Base-by-base conservation (phyloP, 2,329 filamentous ascomycete species). In the Alternaria arbusti region DNA sequence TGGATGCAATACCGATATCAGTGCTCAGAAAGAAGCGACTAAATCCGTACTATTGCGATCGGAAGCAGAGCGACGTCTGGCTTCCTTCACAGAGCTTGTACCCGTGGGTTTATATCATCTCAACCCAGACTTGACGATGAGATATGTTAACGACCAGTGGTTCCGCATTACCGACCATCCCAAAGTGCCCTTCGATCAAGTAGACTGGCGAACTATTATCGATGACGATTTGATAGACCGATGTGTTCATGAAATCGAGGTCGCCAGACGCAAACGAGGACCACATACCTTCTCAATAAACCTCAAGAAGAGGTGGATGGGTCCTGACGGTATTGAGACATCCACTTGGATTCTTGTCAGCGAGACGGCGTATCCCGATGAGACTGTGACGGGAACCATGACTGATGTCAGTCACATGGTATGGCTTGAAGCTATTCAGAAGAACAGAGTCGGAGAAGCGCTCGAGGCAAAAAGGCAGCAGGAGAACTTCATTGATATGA, bases 341-440 rank as follows among this genome's bases (percentile, higher is more conserved):
- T 49, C 65, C 9, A 65, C 63, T 7, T 72, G 66, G 64, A 59
- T 71, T 17, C 32, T 69, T 13, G 63, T 57, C 11, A 66, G 65
- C 5, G 65, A 59, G 44, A 66, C 54, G 32, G 57, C 66, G 2
- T 65, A 72, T 40, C 20, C 63, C 20, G 67, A 71, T 20, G 65
- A 49, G 15, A 58, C 61, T 15, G 60, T 66, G 17, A 74, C 74
- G 50, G 78, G 78, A 9, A 74, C 72, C 5, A 65, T 79, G 17
- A 72, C 74, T 3, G 75, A 79, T 43, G 77, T 79, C 20, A 76
- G 74, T 36, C 70, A 74, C 6, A 70, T 78, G 23, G 79, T 78
- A 57, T 77, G 76, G 72, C 72, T 73, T 5, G 66, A 69, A 23
- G 47, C 47, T 11, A 59, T 60, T 11, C 69, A 65, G 40, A 61